Percentiles rank a stretch among this genome's conserved stretches.
Conservation (phyloP, 2,329 filamentous ascomycete genomes). For the Stagonosporopsis tanaceti region DNA sequence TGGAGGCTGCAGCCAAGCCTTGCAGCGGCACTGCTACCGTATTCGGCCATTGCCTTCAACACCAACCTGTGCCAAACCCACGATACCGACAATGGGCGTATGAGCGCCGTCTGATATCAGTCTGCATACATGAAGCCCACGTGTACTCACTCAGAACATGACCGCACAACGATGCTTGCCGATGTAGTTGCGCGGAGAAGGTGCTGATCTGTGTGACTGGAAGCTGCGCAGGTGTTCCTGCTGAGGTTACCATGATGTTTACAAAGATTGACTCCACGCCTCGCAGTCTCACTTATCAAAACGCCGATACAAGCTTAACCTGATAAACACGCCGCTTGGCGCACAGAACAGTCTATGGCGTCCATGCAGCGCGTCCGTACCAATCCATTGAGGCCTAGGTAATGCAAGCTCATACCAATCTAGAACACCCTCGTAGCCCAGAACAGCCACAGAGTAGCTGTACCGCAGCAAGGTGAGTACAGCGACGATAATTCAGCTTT, state of each 20-base stretch:
- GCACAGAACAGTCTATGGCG: slow-evolving; percentile 3
- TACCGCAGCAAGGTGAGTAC: neutral
- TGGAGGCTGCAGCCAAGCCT: neutral
- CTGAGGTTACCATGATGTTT: neutral
- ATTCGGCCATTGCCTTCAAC: neutral
- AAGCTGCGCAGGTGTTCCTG: slow-evolving; percentile 2
- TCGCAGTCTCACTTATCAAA: neutral
- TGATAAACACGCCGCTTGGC: neutral
- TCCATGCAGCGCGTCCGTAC: slow-evolving; percentile 2
- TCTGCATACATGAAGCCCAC: neutral
- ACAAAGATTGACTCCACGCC: neutral
- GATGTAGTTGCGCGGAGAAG: slow-evolving; percentile 14
- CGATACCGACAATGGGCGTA: neutral
- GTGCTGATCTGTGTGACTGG: slow-evolving; percentile 7
- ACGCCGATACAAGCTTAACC: neutral
- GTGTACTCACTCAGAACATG: neutral
- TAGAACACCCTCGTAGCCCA: neutral
- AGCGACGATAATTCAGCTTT: neutral
- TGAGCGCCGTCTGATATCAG: neutral
- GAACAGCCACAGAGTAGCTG: neutral
- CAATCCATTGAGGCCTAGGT: neutral
- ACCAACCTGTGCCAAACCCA: slow-evolving; percentile 1
- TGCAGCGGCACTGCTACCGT: neutral
- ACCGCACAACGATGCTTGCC: neutral
- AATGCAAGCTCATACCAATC: slow-evolving; percentile 1